Evolutionary conservation across 1,284 basidiomycete species (phyloP).

Genomic region (Trametes versicolor): DNA sequence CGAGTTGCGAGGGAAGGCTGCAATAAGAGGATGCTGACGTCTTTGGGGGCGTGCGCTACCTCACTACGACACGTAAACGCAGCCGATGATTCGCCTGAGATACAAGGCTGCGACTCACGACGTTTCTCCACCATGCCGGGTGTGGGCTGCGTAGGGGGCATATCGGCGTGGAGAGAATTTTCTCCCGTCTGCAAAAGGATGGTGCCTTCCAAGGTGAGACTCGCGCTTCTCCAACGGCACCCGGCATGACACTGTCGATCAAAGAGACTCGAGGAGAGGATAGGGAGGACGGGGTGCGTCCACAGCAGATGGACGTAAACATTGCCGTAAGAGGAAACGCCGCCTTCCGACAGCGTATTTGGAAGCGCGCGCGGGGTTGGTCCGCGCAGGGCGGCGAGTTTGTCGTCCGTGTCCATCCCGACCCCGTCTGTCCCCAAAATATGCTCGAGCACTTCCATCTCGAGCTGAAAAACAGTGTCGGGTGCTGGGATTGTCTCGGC

Average conservation of each 20-base stretch:
- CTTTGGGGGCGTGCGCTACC: background rate
- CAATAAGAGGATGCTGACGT: background rate
- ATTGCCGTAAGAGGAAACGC: slow-evolving; percentile 14
- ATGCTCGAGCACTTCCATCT: background rate
- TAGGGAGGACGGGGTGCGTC: background rate
- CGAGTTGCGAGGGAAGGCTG: background rate
- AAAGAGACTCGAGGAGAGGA: background rate
- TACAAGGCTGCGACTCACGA: background rate
- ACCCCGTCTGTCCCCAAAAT: background rate
- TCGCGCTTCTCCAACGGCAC: background rate
- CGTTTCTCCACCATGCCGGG: background rate
- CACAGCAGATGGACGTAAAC: background rate
- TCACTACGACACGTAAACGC: background rate
- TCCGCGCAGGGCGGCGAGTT: slow-evolving; percentile 13
- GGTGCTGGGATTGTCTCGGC: background rate
- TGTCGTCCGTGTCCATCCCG: background rate
- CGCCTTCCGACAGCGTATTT: slow-evolving; percentile 21
- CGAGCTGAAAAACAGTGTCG: background rate
- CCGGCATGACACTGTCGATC: background rate
- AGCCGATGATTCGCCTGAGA: background rate
- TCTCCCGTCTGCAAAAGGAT: no score
- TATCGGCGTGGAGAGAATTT: background rate
- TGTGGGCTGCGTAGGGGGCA: no score
- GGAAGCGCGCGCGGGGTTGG: slow-evolving; percentile 2
- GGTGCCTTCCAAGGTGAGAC: background rate